phyloP scores from a whole-genome alignment of 257 asterid species.

The Salvia rosmarinus region DNA sequence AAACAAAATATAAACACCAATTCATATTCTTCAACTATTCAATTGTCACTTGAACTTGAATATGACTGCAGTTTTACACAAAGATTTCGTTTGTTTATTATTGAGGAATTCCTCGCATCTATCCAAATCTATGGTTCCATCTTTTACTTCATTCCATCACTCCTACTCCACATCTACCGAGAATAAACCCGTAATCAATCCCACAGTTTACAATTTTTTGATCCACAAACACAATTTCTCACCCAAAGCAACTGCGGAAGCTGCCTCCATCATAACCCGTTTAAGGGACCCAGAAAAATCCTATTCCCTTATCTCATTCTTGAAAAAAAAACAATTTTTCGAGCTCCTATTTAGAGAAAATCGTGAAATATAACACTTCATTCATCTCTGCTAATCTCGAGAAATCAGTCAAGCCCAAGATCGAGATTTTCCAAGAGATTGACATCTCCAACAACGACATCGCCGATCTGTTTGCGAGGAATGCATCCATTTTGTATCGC shows the following conservation, averaged over 20 bases:
- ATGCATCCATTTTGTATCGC: slow-evolving; percentile 32
- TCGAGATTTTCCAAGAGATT: slow-evolving; percentile 36
- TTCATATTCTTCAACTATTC: neutral
- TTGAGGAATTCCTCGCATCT: slow-evolving; percentile 8
- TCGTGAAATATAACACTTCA: slow-evolving; percentile 28
- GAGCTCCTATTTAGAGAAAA: slow-evolving; percentile 38
- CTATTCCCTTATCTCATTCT: slow-evolving; percentile 30
- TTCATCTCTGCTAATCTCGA: slow-evolving; percentile 32
- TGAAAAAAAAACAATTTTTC: slow-evolving; percentile 44
- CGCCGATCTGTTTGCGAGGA: slow-evolving; percentile 33
- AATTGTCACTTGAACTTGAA: neutral
- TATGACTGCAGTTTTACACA: slow-evolving; percentile 7
- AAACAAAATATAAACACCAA: neutral
- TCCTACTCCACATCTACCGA: slow-evolving; percentile 22
- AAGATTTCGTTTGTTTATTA: neutral
- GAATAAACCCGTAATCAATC: slow-evolving; percentile 1
- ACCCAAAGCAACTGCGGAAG: slow-evolving; percentile 30
- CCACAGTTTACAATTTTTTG: slow-evolving; percentile 26
- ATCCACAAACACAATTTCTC: slow-evolving; percentile 37
- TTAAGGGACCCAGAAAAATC: slow-evolving; percentile 22
- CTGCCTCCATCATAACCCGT: slow-evolving; percentile 19
- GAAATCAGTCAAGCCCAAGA: slow-evolving; percentile 43
- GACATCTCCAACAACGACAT: slow-evolving; percentile 30
- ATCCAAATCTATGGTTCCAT: slow-evolving; percentile 28
- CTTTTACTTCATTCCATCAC: neutral